Percentiles rank a stretch among this genome's conserved stretches.
Conservation (phyloP, 1,284 basidiomycete species). For the Ceratobasidium sp. region DNA sequence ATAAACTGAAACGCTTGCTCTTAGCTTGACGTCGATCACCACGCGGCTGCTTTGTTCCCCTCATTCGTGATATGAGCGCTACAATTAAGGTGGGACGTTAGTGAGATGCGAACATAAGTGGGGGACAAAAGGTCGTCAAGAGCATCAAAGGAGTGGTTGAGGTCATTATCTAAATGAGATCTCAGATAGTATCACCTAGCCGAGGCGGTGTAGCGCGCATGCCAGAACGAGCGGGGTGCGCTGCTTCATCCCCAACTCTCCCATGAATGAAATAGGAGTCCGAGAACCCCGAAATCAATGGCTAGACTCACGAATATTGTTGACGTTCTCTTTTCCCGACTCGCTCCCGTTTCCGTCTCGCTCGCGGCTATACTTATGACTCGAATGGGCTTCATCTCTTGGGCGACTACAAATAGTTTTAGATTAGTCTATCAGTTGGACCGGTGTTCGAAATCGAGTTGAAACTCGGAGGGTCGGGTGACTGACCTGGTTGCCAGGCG, state of each 20-base stretch:
- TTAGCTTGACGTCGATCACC: constrained; percentile 8
- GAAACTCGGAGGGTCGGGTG: too few relatives aligned
- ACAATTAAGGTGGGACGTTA: constrained; percentile 16
- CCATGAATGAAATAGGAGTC: too few relatives aligned
- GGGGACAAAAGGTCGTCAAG: constrained; percentile 26
- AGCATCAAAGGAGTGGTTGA: constrained; percentile 12
- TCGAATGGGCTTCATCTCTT: too few relatives aligned
- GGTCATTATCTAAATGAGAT: background rate
- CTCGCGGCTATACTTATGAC: too few relatives aligned
- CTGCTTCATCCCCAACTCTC: too few relatives aligned
- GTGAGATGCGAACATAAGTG: constrained; percentile 2
- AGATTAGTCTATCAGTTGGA: background rate
- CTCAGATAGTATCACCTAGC: constrained; percentile 8
- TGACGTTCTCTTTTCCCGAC: too few relatives aligned
- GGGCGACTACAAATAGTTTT: background rate
- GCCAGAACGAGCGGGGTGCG: background rate
- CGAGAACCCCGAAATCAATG: too few relatives aligned
- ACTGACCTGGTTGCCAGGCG: constrained; percentile 20
- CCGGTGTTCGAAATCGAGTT: background rate
- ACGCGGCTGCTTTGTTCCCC: constrained; percentile 24
- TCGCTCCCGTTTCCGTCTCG: too few relatives aligned
- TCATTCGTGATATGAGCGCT: background rate
- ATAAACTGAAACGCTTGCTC: constrained; percentile 3
- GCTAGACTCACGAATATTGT: too few relatives aligned
- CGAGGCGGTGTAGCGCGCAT: background rate